phyloP scores from a whole-genome alignment of 225 moss, liverwort and hornwort genomes.

The Marchantia polymorpha region DNA sequence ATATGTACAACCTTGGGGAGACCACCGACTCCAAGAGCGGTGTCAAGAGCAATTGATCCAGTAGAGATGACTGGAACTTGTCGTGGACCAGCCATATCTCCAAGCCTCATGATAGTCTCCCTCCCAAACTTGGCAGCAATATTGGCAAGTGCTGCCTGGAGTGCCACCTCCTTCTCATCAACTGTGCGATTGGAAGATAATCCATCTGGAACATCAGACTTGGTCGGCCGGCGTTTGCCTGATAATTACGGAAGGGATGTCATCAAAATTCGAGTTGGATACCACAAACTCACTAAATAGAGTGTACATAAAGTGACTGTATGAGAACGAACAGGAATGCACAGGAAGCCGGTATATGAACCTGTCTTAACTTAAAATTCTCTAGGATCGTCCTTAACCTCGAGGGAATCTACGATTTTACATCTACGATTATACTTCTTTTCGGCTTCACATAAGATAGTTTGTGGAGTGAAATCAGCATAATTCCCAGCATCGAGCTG shows the following conservation, averaged over 20 bases:
- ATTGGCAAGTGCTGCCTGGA: slow-evolving; percentile 63
- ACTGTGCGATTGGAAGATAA: neutral
- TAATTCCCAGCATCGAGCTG: no score
- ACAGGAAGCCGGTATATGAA: no score
- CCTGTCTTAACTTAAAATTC: no score
- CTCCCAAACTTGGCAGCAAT: slow-evolving; percentile 65
- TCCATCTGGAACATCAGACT: slow-evolving; percentile 5
- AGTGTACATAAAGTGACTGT: neutral
- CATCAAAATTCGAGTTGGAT: no score
- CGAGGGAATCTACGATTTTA: no score
- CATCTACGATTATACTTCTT: no score
- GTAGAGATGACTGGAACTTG: slow-evolving; percentile 67
- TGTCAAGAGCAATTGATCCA: slow-evolving; percentile 70
- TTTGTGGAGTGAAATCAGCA: no score
- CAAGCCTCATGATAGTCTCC: slow-evolving; percentile 82
- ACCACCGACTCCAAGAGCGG: slow-evolving; percentile 76
- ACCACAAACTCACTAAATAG: no score
- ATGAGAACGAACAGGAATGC: no score
- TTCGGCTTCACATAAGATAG: no score
- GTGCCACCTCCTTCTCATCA: slow-evolving; percentile 28
- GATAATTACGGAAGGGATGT: neutral
- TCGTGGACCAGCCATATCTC: slow-evolving; percentile 43
- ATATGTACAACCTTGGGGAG: slow-evolving; percentile 54
- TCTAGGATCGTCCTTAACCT: no score
- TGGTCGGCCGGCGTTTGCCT: slow-evolving; percentile 17